Evolutionary conservation across 1,139 yeast species (phyloP), one percentile per base, ranked within the genome.

Genomic region (Hemisphaericaspora lyxosophila): DNA sequence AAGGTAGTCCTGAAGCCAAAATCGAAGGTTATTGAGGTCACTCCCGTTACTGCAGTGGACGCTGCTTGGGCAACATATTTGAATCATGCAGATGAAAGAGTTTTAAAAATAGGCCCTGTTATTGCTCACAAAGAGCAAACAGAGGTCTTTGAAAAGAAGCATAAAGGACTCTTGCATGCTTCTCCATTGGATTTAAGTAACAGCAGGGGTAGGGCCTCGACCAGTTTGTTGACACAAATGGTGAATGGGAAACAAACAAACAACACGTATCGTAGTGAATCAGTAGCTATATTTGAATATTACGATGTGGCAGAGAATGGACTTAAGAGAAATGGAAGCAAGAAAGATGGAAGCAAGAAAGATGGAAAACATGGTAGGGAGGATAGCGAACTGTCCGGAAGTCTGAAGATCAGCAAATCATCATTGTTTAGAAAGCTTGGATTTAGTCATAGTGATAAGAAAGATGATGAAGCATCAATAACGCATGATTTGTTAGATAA

Each of bases 31-130:
- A 40, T 69, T 53, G 77, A 75, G n/a, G 69, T 76, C 2, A 70
- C 81, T 1, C 80, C 86, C 2, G 60, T 78, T 54, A 69, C 81
- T 0, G 66, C 78, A 13, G 54, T 82, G 3, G 96, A 88, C 51
- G 62, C 77, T 17, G 84, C 85, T 22, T 88, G 92, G 88, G 70
- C 77, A 9, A 62, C 68, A 31, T 76, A 73, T 47, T 65, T 89
- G 43, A 65, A 63, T 11, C 79, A 78, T 49, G 66, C 75, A 2
- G 82, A 84, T 36, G 97, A 90, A 59, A 70, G 95, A 39, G 73
- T 89, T 1, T 49, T 88, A 36, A 78, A 78, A 45, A 73, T 78
- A 14, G 96, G 94, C 0, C 70, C 71, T 12, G 75, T 69, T 0
- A 59, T 64, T 36, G 70, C 60, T 3, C 58, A 56, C 23, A 60